These are phyloP conservation scores for Spergularia azorica DNA, from an alignment of 179 eudicot genomes.

Conservation along the genomic window DNA sequence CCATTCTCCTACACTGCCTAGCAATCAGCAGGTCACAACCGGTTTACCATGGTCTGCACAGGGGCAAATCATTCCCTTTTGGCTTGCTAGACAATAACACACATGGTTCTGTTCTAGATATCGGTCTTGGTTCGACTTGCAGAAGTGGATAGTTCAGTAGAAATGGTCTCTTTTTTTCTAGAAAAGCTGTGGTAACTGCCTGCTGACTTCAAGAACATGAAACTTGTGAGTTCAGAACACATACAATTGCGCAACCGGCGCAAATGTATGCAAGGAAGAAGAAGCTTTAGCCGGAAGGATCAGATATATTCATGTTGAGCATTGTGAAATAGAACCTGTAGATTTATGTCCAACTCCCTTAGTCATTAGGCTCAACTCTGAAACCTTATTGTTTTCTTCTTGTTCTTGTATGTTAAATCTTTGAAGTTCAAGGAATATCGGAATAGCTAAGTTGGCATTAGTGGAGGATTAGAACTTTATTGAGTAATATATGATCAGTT, in stretches of 20 bases:
- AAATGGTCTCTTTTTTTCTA: background rate
- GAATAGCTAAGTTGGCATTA: too few relatives aligned
- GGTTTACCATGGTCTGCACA: constrained; percentile 39
- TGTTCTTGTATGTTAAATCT: too few relatives aligned
- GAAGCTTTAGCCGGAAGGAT: background rate
- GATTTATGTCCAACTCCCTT: background rate
- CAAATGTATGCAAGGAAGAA: background rate
- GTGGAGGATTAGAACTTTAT: too few relatives aligned
- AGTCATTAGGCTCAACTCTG: too few relatives aligned
- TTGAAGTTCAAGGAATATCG: too few relatives aligned
- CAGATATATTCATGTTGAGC: background rate
- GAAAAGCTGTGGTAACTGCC: background rate
- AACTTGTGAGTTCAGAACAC: background rate
- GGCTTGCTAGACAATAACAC: constrained; percentile 44
- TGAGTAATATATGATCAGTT: too few relatives aligned
- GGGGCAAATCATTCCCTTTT: constrained; percentile 44
- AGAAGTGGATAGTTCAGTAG: background rate
- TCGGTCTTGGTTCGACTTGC: background rate
- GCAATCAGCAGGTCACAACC: constrained; percentile 19
- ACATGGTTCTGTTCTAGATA: background rate
- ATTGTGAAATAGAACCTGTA: constrained; percentile 22
- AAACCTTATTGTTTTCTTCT: background rate
- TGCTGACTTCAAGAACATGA: background rate
- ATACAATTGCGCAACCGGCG: background rate
- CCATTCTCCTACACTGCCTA: constrained; percentile 31